Percentiles rank a stretch among this genome's conserved stretches.
These are phyloP conservation scores for Harringtonia aguacate DNA, from an alignment of 2,329 filamentous ascomycete species.

Conservation along the genomic window DNA sequence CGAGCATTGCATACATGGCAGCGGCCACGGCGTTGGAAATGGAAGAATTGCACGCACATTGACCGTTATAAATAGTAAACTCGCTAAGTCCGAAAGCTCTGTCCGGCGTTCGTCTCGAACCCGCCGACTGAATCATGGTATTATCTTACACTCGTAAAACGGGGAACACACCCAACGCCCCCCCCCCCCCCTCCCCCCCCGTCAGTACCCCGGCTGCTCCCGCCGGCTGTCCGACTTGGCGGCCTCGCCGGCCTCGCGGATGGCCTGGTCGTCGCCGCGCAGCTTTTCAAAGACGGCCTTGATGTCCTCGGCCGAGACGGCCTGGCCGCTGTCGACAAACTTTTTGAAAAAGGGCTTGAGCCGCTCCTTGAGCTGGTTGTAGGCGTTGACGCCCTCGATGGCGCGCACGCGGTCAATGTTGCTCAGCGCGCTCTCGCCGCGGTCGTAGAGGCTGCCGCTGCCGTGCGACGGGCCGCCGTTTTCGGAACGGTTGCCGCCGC, in stretches of 20 bases:
- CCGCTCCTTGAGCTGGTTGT: constrained; percentile 91
- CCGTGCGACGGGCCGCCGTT: constrained; percentile 51
- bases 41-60: too few relatives aligned
- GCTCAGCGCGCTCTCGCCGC: constrained; percentile 82
- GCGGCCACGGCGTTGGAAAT: too few relatives aligned
- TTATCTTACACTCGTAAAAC: too few relatives aligned
- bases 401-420: constrained; percentile 88
- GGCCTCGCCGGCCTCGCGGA: constrained; percentile 49
- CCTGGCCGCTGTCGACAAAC: constrained; percentile 82
- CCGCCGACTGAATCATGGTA: too few relatives aligned
- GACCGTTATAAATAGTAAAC: too few relatives aligned
- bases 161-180: neutral
- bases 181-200: too few relatives aligned
- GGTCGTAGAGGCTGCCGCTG: constrained; percentile 76
- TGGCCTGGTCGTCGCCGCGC: constrained; percentile 72
- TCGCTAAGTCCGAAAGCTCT: too few relatives aligned
- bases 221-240: constrained; percentile 31
- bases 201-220: constrained; percentile 44
- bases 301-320: constrained; percentile 89
- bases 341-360: constrained; percentile 91
- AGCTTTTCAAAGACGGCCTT: constrained; percentile 94
- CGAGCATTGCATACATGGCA: too few relatives aligned
- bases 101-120: too few relatives aligned
- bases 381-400: constrained; percentile 96
- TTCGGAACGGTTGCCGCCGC: constrained; percentile 42